phyloP scores from a whole-genome alignment of 306 rosid species.

The Quercus glauca region DNA sequence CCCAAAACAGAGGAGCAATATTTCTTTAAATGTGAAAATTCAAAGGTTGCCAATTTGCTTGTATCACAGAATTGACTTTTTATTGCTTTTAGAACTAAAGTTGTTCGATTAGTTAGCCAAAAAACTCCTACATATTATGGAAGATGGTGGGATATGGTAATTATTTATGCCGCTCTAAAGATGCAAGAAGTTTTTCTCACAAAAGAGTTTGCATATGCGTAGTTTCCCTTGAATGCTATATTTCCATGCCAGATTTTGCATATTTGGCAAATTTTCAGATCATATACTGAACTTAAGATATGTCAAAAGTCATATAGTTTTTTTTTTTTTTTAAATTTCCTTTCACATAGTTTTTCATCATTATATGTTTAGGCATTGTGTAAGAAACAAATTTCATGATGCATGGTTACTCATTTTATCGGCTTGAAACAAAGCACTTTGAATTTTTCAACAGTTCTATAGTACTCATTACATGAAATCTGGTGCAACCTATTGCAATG shows the following conservation, averaged over 20 bases:
- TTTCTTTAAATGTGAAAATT: not conserved
- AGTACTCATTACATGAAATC: constrained; percentile 20
- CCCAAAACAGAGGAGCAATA: not conserved
- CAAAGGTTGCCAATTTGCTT: not conserved
- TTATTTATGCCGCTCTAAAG: not conserved
- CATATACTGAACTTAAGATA: not conserved
- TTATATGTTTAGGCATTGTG: not conserved
- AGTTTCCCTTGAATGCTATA: not conserved
- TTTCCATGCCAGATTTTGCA: constrained; percentile 1
- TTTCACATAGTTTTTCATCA: not conserved
- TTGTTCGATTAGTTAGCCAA: not conserved
- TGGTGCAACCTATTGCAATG: constrained; percentile 30
- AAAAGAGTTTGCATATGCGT: not conserved
- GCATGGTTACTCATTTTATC: not conserved
- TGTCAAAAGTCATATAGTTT: not conserved
- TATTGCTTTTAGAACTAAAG: not conserved
- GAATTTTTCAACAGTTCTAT: not conserved
- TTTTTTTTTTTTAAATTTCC: not conserved
- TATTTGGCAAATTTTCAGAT: not conserved
- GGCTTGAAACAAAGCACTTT: not conserved
- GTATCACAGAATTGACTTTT: not conserved
- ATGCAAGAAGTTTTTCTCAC: not conserved
- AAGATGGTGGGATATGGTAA: not conserved
- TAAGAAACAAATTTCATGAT: not conserved
- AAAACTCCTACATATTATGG: not conserved